phyloP scores from a whole-genome alignment of 2,329 filamentous ascomycete species.

The Periconia macrospinosa region DNA sequence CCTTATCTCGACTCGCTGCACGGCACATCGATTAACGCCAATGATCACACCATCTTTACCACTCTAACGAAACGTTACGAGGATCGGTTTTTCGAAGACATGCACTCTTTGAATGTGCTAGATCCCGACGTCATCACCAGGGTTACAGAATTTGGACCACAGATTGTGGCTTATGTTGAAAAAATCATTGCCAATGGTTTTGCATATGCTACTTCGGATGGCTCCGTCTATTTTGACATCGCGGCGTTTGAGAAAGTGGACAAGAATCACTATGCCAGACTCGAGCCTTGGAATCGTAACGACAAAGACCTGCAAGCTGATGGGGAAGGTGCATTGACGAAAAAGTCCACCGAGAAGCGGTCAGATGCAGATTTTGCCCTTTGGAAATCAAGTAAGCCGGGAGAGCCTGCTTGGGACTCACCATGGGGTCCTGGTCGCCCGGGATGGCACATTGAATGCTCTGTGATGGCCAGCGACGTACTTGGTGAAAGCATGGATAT shows the following conservation, averaged over 20 bases:
- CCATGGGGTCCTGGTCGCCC: slow-evolving; percentile 86
- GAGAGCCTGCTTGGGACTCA: slow-evolving; percentile 87
- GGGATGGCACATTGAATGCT: slow-evolving; percentile 98
- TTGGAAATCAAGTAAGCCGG: slow-evolving; percentile 90
- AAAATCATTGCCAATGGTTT: slow-evolving; percentile 83
- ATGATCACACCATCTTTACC: slow-evolving; percentile 78
- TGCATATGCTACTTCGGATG: slow-evolving; percentile 73
- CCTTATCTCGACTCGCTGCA: slow-evolving; percentile 75
- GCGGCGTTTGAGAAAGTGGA: slow-evolving; percentile 73
- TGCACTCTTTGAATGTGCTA: slow-evolving; percentile 82
- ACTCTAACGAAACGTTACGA: slow-evolving; percentile 85
- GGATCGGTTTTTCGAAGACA: slow-evolving; percentile 83
- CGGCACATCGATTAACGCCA: slow-evolving; percentile 59
- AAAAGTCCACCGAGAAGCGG: slow-evolving; percentile 67
- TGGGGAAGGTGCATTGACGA: slow-evolving; percentile 78
- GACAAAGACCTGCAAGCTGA: slow-evolving; percentile 84
- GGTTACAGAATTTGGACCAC: slow-evolving; percentile 88
- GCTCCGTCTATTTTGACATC: slow-evolving; percentile 95
- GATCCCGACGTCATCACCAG: slow-evolving; percentile 80
- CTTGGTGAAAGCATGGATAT: slow-evolving; percentile 86
- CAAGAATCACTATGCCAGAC: slow-evolving; percentile 81
- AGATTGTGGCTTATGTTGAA: slow-evolving; percentile 85
- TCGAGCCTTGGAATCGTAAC: slow-evolving; percentile 83
- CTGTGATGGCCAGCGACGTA: slow-evolving; percentile 90
- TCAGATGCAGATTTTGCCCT: slow-evolving; percentile 84